phyloP scores from a whole-genome alignment of 2,329 filamentous ascomycete species.

The Tympanopsis confertula region DNA sequence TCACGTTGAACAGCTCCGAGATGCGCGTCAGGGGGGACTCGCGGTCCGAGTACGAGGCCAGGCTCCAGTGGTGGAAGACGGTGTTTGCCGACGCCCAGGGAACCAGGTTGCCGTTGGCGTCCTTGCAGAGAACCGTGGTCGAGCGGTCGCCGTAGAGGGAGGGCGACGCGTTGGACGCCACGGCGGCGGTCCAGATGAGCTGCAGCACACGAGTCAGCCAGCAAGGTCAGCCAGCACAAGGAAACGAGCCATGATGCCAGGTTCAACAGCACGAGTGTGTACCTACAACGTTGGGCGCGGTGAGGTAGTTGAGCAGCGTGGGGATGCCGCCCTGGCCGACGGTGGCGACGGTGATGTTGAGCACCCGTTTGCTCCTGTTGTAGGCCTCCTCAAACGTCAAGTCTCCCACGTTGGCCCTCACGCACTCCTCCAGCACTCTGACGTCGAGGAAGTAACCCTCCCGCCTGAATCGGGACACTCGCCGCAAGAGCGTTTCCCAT shows the following conservation, averaged over 20 bases:
- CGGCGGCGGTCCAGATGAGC: conserved; percentile 71
- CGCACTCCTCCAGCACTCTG: conserved; percentile 69
- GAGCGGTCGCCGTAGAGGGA: conserved; percentile 55
- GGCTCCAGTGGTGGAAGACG: conserved; percentile 58
- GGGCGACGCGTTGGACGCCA: conserved; percentile 63
- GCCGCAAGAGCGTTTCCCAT: conserved; percentile 51
- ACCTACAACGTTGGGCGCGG: conserved; percentile 81
- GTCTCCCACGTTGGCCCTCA: conserved; percentile 75
- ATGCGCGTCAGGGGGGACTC: conserved; percentile 58
- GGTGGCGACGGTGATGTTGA: conserved; percentile 85
- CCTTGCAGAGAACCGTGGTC: conserved; percentile 64
- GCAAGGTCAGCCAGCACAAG: conserved; percentile 4
- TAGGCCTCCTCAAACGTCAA: conserved; percentile 91
- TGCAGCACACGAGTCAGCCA: conserved; percentile 14
- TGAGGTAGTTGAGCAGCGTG: conserved; percentile 81
- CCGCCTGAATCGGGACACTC: conserved; percentile 55
- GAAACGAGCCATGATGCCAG: neutral
- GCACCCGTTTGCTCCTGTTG: conserved; percentile 67
- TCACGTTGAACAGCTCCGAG: conserved; percentile 78
- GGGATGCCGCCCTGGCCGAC: conserved; percentile 66
- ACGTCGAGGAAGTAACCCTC: conserved; percentile 80
- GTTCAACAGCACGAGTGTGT: neutral
- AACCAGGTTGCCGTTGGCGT: conserved; percentile 58
- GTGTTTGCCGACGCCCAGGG: conserved; percentile 61
- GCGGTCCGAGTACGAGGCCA: conserved; percentile 52